These are phyloP conservation scores for Pochonia chlamydosporia DNA, from an alignment of 2,329 filamentous ascomycete species.

Conservation along the genomic window DNA sequence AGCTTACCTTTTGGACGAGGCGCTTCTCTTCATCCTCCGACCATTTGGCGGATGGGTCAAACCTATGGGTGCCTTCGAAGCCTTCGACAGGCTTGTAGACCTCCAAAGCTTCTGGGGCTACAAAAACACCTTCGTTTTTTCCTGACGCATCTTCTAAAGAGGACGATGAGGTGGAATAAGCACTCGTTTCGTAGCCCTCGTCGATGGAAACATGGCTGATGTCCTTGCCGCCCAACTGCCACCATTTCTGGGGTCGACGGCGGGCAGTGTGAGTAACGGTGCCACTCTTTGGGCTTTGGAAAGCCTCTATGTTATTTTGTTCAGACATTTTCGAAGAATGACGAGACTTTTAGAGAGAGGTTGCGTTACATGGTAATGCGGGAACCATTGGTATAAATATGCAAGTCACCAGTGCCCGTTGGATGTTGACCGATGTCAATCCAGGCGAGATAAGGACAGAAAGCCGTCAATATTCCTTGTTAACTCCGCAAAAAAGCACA, in stretches of 20 bases:
- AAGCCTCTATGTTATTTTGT: not conserved
- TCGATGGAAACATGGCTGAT: conserved; percentile 8
- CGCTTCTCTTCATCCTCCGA: conserved; percentile 48
- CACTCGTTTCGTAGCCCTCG: not conserved
- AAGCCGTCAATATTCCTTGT: not conserved
- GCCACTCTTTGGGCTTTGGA: not conserved
- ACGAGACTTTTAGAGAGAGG: not conserved
- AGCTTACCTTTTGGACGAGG: conserved; percentile 45
- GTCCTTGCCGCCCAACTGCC: conserved; percentile 7
- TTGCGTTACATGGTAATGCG: not conserved
- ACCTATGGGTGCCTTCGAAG: conserved; percentile 55
- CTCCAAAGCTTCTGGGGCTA: conserved; percentile 5
- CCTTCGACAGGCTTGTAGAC: conserved; percentile 43
- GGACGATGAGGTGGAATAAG: not conserved
- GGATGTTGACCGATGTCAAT: too few species aligned
- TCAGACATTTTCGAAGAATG: conserved; percentile 1
- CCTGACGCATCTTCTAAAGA: conserved; percentile 4
- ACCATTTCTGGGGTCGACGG: conserved; percentile 2
- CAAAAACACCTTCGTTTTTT: not conserved
- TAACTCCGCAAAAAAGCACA: not conserved
- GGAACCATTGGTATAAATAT: not conserved
- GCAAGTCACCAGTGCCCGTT: too few species aligned
- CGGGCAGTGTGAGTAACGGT: not conserved
- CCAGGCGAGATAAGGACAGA: not conserved
- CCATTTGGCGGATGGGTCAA: conserved; percentile 52